Conservation (phyloP, 2,329 filamentous ascomycete genomes). For the Aspergillus sclerotialis region DNA sequence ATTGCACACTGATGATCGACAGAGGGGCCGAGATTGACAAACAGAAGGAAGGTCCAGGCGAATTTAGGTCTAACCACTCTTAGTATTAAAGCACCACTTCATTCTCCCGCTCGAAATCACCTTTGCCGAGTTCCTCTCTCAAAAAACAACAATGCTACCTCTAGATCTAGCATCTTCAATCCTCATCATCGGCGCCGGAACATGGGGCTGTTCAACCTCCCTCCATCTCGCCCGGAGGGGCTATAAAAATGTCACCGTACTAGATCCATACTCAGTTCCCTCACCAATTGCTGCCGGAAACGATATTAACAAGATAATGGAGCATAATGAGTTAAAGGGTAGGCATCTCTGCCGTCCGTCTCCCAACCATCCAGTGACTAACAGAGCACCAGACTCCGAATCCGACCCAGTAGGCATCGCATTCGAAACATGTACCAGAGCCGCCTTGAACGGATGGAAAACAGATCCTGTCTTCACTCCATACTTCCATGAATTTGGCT, state of each 20-base stretch:
- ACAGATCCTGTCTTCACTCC: constrained; percentile 39
- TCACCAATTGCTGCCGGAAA: constrained; percentile 45
- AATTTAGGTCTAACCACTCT: background rate
- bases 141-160: background rate
- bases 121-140: background rate
- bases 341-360: background rate
- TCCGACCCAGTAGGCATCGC: constrained; percentile 13
- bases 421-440: constrained; percentile 16
- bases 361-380: constrained; percentile 3
- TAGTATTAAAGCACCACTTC: too few species aligned
- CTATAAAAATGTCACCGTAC: constrained; percentile 43
- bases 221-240: constrained; percentile 44
- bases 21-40: too few species aligned
- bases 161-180: constrained; percentile 10
- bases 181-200: constrained; percentile 45
- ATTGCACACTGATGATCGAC: too few species aligned
- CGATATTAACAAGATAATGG: constrained; percentile 45
- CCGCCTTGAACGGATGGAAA: constrained; percentile 35
- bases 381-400: constrained; percentile 6
- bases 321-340: constrained; percentile 32
- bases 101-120: too few species aligned
- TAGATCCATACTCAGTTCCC: constrained; percentile 42
- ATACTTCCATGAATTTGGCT: constrained; percentile 41
- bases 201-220: constrained; percentile 49
- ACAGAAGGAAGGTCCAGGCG: constrained; percentile 14